Evolutionary conservation across 2,329 filamentous ascomycete species (phyloP).

Genomic region (Raffaelea arxii): DNA sequence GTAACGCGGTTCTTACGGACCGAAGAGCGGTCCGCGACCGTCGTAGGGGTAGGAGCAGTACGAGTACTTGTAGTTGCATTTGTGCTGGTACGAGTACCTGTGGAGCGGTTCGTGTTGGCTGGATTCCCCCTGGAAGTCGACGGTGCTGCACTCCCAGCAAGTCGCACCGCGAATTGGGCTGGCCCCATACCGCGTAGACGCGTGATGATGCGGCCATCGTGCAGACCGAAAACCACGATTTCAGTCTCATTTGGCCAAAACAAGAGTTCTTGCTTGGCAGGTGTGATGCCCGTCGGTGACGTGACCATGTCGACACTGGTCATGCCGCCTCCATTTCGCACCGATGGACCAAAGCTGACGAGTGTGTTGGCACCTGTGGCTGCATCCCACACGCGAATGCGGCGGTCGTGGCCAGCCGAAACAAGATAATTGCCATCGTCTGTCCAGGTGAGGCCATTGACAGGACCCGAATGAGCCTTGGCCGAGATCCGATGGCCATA

Average conservation of each 20-base stretch:
- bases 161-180: conserved; percentile 32
- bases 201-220: conserved; percentile 63
- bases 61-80: neutral
- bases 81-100: too few relatives aligned
- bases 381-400: conserved; percentile 81
- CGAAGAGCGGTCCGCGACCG: conserved; percentile 15
- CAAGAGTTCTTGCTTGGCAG: conserved; percentile 52
- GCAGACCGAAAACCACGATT: conserved; percentile 70
- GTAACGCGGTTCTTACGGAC: conserved; percentile 61
- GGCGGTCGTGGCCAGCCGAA: conserved; percentile 72
- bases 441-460: conserved; percentile 80
- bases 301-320: conserved; percentile 52
- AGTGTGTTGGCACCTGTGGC: conserved; percentile 75
- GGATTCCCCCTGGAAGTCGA: neutral
- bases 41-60: neutral
- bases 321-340: conserved; percentile 63
- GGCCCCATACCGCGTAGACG: conserved; percentile 58
- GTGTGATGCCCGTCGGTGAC: conserved; percentile 49
- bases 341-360: conserved; percentile 72
- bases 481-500: conserved; percentile 33
- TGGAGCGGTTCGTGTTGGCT: too few relatives aligned
- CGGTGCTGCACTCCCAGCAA: neutral
- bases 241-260: conserved; percentile 77
- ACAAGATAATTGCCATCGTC: conserved; percentile 68
- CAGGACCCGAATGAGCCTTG: conserved; percentile 68